These are phyloP conservation scores for Candida chilensis DNA, from an alignment of 805 yeast genomes.

Conservation along the genomic window DNA sequence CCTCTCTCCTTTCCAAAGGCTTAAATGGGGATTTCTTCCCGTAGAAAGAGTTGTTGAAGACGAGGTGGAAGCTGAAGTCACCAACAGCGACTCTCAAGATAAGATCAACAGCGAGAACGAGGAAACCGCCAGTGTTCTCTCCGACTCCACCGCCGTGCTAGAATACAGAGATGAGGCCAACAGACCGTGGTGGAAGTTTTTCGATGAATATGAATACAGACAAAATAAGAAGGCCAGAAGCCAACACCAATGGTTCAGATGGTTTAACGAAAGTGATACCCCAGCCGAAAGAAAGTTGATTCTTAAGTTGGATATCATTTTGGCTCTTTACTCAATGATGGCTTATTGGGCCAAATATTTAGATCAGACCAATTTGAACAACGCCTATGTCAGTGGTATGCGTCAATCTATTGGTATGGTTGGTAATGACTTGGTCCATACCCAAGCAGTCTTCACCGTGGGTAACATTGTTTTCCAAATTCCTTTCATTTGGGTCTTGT, in stretches of 20 bases:
- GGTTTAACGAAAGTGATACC: conserved; percentile 7
- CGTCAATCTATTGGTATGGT: conserved; percentile 13
- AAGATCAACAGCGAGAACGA: too few relatives aligned
- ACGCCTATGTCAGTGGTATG: conserved; percentile 23
- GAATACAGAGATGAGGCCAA: conserved; percentile 47
- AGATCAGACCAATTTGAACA: conserved; percentile 24
- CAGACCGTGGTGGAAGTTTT: conserved; percentile 21
- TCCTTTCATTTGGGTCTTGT: conserved; percentile 8
- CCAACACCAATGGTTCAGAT: too few relatives aligned
- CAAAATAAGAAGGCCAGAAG: background rate
- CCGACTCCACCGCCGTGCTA: background rate
- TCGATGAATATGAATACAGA: background rate
- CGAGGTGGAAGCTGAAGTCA: conserved; percentile 7
- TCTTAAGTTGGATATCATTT: conserved; percentile 9
- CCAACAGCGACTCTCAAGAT: too few relatives aligned
- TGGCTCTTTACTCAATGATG: conserved; percentile 9
- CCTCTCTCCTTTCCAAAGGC: conserved; percentile 15
- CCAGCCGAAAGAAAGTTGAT: conserved; percentile 10
- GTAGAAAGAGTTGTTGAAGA: conserved; percentile 16
- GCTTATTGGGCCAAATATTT: conserved; percentile 18
- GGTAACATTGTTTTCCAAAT: conserved; percentile 10
- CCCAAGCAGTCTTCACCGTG: conserved; percentile 8
- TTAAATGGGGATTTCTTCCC: conserved; percentile 22
- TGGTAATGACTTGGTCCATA: conserved; percentile 9
- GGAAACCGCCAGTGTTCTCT: background rate